A percentile compares a stretch with the other conserved stretches of the same genome.
These are phyloP conservation scores for Elaeis guineensis DNA, from an alignment of 176 grass and related monocot species.

Conservation along the genomic window DNA sequence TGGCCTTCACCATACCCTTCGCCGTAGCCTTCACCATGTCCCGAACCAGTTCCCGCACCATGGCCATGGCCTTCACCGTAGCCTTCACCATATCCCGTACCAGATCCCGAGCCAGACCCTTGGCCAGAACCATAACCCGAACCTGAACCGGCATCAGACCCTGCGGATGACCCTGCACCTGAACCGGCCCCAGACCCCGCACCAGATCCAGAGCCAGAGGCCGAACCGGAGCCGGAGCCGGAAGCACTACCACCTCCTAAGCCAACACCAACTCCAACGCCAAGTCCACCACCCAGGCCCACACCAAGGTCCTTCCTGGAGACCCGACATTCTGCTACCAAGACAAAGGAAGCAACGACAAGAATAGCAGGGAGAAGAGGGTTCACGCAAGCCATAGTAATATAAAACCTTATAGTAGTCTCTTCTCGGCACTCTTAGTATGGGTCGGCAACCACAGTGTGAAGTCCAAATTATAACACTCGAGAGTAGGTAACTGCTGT, in stretches of 20 bases:
- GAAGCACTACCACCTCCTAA: conserved; percentile 7
- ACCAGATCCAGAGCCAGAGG: conserved; percentile 16
- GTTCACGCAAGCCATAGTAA: conserved; percentile 28
- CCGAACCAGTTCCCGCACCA: no score
- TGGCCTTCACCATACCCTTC: no score
- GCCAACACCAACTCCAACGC: background rate
- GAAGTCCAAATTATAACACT: no score
- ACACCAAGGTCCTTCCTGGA: conserved; percentile 58
- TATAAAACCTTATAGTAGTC: no score
- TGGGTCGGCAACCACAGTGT: no score
- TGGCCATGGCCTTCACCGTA: conserved; percentile 7
- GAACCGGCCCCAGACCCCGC: conserved; percentile 12
- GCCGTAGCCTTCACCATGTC: no score
- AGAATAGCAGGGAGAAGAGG: conserved; percentile 7
- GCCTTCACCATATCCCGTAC: conserved; percentile 13
- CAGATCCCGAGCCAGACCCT: no score
- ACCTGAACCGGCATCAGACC: background rate
- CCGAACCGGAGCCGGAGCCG: conserved; percentile 13
- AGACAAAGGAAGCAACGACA: conserved; percentile 10
- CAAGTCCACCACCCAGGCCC: conserved; percentile 33
- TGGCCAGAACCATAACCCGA: background rate
- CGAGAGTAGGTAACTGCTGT: no score
- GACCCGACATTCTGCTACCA: conserved; percentile 21
- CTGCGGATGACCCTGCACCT: background rate
- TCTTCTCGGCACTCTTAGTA: no score